Base-by-base conservation (phyloP, 106 monocot genomes). In the Posidonia australis region DNA sequence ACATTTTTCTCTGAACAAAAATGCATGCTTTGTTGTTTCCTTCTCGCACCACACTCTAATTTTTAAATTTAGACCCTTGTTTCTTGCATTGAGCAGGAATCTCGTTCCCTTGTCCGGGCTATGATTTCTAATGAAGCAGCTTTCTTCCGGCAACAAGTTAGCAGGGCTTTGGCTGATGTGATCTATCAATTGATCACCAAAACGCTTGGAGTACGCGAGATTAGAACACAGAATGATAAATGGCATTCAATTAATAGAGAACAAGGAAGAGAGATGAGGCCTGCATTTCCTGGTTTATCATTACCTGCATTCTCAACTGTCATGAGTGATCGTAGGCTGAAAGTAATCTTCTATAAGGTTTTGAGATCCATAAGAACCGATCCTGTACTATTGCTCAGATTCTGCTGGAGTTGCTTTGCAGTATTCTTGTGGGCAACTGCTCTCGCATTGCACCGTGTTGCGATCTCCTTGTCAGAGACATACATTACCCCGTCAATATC, bases 81-180 rank as follows among this genome's bases (percentile, higher is more conserved):
- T 31, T 53, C 18, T 60, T 42, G 18, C 58, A 12, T 59, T 67
- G 65, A 58, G 57, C 84, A 94, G 93, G 78, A 94, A 63, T 60
- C 79, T 3, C 58, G 58, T 10, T 86, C 83, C 41, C 71, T 90
- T 42, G 73, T 70, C 24, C 53, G 53, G 65, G 71, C 72, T 13
- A 41, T 86, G 44, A 43, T 94, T 60, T 86, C 89, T 18, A 71
- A 80, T 69, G 77, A 94, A 52, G 84, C 86, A 47, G 10, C 24
- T 6, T 19, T 67, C 27, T 73, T 82, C 41, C 81, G 89, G 13
- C 73, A 76, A 46, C 55, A 82, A 43, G 5, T 77, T 9, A 69
- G 68, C 29, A 49, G 45, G 63, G 69, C 63, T 60, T 44, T 89
- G 31, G 81, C 89, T 31, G 78, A 86, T 74, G 64, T 77, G 13